Conservation (phyloP, 2,329 filamentous ascomycete species). For the Sarocladium brachiariae region DNA sequence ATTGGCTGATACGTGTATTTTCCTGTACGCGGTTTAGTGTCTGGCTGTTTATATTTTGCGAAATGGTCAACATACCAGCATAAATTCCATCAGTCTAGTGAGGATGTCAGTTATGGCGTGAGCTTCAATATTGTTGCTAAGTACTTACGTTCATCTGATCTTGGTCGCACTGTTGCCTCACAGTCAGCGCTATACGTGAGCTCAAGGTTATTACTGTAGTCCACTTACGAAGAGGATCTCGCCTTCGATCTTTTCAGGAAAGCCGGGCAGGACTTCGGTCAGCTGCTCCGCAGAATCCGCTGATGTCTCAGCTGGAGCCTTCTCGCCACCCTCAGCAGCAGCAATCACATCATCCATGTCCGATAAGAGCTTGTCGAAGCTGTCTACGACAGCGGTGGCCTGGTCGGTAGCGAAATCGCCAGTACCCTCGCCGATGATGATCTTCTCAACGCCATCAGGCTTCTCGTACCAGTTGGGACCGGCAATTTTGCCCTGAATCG, state of each 20-base stretch:
- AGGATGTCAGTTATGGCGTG: too few species aligned
- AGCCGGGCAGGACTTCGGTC: conserved; percentile 63
- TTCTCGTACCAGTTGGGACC: conserved; percentile 74
- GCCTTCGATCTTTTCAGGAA: conserved; percentile 74
- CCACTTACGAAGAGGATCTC: conserved; percentile 66
- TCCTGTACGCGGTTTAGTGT: conserved; percentile 29
- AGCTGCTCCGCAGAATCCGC: background rate
- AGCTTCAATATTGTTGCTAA: background rate
- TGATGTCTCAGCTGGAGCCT: background rate
- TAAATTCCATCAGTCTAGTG: conserved; percentile 70
- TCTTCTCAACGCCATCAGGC: conserved; percentile 61
- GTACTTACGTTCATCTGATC: conserved; percentile 65
- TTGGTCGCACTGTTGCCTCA: conserved; percentile 49
- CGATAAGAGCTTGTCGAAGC: conserved; percentile 60
- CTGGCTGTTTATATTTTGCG: background rate
- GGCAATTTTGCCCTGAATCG: conserved; percentile 62
- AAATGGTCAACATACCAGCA: conserved; percentile 60
- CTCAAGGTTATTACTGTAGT: background rate
- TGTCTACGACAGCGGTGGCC: conserved; percentile 58
- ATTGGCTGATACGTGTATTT: conserved; percentile 90
- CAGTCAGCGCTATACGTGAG: conserved; percentile 10
- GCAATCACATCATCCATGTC: conserved; percentile 58
- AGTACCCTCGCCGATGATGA: conserved; percentile 64
- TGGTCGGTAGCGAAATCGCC: conserved; percentile 57
- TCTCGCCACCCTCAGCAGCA: conserved; percentile 16